A percentile compares a stretch with the other conserved stretches of the same genome.
Conservation (phyloP, 2,329 filamentous ascomycete genomes). For the Trichoderma sp. region DNA sequence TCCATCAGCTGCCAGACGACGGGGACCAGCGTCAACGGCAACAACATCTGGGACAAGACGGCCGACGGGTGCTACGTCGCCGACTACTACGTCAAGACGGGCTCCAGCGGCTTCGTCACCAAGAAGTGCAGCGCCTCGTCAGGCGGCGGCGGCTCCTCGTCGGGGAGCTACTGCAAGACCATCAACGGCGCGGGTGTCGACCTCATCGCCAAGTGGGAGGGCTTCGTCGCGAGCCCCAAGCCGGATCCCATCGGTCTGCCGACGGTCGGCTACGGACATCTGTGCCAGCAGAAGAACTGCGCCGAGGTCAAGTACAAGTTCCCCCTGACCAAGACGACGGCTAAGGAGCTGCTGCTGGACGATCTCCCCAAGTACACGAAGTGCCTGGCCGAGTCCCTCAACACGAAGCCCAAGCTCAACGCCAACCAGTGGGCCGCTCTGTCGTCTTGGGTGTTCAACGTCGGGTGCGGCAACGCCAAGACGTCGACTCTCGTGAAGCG, state of each 20-base stretch:
- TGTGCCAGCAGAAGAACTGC: slow-evolving; percentile 47
- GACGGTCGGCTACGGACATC: slow-evolving; percentile 56
- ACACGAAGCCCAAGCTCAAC: slow-evolving; percentile 37
- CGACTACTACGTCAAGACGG: slow-evolving; percentile 31
- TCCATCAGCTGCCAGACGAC: slow-evolving; percentile 29
- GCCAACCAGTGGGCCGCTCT: slow-evolving; percentile 57
- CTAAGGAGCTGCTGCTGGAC: slow-evolving; percentile 41
- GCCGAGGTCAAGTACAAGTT: slow-evolving; percentile 50
- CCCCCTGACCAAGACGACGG: slow-evolving; percentile 47
- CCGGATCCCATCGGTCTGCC: slow-evolving; percentile 50
- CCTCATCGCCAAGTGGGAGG: neutral
- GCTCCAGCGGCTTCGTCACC: slow-evolving; percentile 27
- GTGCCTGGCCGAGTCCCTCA: slow-evolving; percentile 45
- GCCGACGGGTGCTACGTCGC: slow-evolving; percentile 30
- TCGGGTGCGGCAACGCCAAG: slow-evolving; percentile 48
- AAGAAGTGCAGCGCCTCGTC: slow-evolving; percentile 7
- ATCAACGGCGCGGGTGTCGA: neutral
- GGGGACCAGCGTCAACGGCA: slow-evolving; percentile 28
- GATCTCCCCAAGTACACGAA: slow-evolving; percentile 39
- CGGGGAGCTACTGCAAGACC: slow-evolving; percentile 6
- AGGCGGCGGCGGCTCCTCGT: neutral
- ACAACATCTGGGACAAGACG: slow-evolving; percentile 30
- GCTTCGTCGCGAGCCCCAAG: slow-evolving; percentile 29
- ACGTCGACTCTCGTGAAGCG: slow-evolving; percentile 46
- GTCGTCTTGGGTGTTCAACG: slow-evolving; percentile 55